These are phyloP conservation scores for Aureobasidium lini DNA, from an alignment of 2,329 filamentous ascomycete species.

Conservation along the genomic window DNA sequence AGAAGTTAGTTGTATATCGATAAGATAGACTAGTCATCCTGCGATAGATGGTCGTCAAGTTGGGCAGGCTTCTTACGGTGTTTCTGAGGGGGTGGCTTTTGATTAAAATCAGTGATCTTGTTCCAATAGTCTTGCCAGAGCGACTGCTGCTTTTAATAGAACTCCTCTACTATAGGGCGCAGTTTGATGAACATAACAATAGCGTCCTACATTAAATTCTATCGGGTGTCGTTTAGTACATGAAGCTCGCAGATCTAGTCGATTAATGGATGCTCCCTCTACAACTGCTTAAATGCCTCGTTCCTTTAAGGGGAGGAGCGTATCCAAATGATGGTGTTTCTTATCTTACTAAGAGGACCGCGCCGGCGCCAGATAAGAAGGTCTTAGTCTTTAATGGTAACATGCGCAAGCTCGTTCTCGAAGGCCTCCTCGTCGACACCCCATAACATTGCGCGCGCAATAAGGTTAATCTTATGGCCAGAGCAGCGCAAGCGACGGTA, in stretches of 20 bases:
- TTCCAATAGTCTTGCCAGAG: no score
- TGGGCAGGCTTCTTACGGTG: no score
- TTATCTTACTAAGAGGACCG: background rate
- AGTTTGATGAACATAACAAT: no score
- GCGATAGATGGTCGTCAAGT: no score
- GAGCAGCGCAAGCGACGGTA: background rate
- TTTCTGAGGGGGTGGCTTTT: no score
- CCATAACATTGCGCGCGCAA: background rate
- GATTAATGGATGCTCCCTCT: background rate
- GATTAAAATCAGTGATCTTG: no score
- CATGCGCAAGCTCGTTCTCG: background rate
- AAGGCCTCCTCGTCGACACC: background rate
- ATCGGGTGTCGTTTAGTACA: background rate
- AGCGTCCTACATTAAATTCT: no score
- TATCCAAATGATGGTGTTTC: background rate
- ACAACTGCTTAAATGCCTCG: background rate
- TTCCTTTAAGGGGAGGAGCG: background rate
- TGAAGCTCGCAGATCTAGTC: background rate
- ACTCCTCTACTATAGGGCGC: no score
- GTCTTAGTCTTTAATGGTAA: background rate
- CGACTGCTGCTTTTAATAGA: no score
- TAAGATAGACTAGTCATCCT: no score
- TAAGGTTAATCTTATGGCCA: background rate
- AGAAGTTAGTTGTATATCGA: no score
- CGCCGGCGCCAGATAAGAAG: background rate